phyloP scores from a whole-genome alignment of 2,329 filamentous ascomycete genomes.

The Lasiodiplodia citricola region DNA sequence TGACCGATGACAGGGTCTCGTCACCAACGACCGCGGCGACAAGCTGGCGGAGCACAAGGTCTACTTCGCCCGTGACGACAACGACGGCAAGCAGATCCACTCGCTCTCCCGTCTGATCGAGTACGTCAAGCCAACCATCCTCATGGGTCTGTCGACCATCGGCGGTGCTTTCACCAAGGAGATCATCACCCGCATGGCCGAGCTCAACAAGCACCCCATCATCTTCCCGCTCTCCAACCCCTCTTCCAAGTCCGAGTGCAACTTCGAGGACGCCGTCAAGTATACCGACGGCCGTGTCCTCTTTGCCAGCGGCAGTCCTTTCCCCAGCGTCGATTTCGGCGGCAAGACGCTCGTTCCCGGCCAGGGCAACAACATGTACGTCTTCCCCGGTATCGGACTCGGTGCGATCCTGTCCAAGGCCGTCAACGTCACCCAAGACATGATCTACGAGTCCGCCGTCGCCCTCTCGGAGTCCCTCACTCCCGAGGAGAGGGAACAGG shows the following conservation, averaged over 20 bases:
- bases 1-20: conserved; percentile 65
- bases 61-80: conserved; percentile 70
- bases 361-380: conserved; percentile 84
- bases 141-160: conserved; percentile 93
- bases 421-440: conserved; percentile 84
- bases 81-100: conserved; percentile 70
- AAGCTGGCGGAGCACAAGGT: conserved; percentile 87
- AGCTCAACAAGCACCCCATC: conserved; percentile 71
- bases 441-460: conserved; percentile 94
- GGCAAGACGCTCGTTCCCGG: conserved; percentile 56
- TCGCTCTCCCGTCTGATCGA: conserved; percentile 90
- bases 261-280: conserved; percentile 88
- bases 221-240: conserved; percentile 95
- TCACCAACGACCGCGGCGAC: conserved; percentile 91
- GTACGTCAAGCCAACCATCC: conserved; percentile 91
- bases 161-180: conserved; percentile 92
- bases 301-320: conserved; percentile 95
- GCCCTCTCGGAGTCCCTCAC: conserved; percentile 80
- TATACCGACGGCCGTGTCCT: conserved; percentile 90
- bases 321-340: conserved; percentile 66
- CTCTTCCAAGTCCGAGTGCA: conserved; percentile 95
- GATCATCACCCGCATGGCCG: conserved; percentile 69
- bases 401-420: conserved; percentile 92
- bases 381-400: conserved; percentile 95
- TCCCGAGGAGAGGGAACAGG: conserved; percentile 78